Percentiles rank a stretch among this genome's conserved stretches.
Evolutionary conservation across 805 yeast species (phyloP).

Genomic region (Teunomyces panamensis): DNA sequence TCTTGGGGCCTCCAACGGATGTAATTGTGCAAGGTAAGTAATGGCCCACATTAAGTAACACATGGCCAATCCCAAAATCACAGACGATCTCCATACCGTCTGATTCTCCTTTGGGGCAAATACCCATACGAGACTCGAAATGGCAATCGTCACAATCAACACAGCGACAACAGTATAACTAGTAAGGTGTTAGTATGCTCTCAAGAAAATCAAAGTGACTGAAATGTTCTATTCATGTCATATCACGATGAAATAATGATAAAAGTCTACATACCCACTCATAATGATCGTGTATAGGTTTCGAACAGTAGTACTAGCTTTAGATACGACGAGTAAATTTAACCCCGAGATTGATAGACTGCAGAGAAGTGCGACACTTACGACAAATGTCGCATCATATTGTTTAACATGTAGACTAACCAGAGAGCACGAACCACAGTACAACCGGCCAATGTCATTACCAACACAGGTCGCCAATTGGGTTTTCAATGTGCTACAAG

Average conservation of each 20-base stretch:
- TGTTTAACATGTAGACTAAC: neutral
- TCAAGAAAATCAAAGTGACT: too few species aligned
- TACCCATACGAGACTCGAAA: constrained; percentile 73
- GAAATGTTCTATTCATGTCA: too few species aligned
- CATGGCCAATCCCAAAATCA: constrained; percentile 67
- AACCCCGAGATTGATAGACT: neutral
- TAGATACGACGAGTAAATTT: neutral
- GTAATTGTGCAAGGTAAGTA: constrained; percentile 82
- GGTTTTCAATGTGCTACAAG: constrained; percentile 40
- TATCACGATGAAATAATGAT: too few species aligned
- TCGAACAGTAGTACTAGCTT: neutral
- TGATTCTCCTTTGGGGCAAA: constrained; percentile 78
- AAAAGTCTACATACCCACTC: constrained; percentile 43
- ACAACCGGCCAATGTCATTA: constrained; percentile 3
- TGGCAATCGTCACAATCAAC: constrained; percentile 53
- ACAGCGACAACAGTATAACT: constrained; percentile 73
- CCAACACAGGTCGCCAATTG: constrained; percentile 33
- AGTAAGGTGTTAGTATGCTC: constrained; percentile 10
- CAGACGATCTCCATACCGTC: constrained; percentile 46
- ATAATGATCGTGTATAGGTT: constrained; percentile 16
- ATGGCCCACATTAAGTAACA: constrained; percentile 90
- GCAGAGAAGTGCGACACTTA: neutral
- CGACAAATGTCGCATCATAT: neutral
- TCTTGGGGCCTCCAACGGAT: constrained; percentile 88
- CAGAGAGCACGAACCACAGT: neutral